Conservation (phyloP, 2,329 filamentous ascomycete genomes). For the Ceratocystis eucalypticola region DNA sequence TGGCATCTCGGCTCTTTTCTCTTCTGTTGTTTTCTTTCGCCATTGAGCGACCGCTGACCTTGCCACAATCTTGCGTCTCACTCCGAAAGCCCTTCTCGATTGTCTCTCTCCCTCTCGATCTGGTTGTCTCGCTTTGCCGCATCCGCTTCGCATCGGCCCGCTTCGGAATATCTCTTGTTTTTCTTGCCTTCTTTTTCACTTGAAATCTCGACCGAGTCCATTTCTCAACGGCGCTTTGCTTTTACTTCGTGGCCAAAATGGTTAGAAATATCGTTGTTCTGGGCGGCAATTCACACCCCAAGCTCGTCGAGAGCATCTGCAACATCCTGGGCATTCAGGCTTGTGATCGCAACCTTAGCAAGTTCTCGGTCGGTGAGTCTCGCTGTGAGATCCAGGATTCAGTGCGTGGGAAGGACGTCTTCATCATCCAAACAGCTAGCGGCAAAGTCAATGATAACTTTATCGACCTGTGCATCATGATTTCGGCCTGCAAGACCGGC, state of each 20-base stretch:
- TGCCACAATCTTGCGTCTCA: not conserved
- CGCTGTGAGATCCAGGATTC: slow-evolving; percentile 93
- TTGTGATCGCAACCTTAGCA: slow-evolving; percentile 70
- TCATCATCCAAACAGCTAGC: slow-evolving; percentile 89
- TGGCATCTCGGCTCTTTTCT: not conserved
- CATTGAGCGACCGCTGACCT: not conserved
- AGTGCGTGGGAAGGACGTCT: slow-evolving; percentile 95
- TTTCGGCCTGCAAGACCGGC: slow-evolving; percentile 92
- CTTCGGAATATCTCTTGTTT: not conserved
- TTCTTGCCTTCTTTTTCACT: not conserved
- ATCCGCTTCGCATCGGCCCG: slow-evolving; percentile 7
- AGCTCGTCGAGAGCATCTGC: slow-evolving; percentile 76
- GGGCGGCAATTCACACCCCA: slow-evolving; percentile 82
- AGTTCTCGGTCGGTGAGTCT: slow-evolving; percentile 92
- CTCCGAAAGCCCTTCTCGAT: not conserved
- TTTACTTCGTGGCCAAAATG: slow-evolving; percentile 39
- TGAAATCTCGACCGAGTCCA: not conserved
- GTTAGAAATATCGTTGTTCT: slow-evolving; percentile 91
- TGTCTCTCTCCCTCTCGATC: not conserved
- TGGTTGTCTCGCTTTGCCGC: not conserved
- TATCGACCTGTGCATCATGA: slow-evolving; percentile 93
- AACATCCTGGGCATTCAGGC: slow-evolving; percentile 75
- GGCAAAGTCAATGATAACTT: slow-evolving; percentile 92
- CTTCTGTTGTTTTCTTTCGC: not conserved
- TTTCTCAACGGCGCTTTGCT: not conserved